Base-by-base conservation (phyloP, 164 flowering plant species). In the Stephania yunnanensis region DNA sequence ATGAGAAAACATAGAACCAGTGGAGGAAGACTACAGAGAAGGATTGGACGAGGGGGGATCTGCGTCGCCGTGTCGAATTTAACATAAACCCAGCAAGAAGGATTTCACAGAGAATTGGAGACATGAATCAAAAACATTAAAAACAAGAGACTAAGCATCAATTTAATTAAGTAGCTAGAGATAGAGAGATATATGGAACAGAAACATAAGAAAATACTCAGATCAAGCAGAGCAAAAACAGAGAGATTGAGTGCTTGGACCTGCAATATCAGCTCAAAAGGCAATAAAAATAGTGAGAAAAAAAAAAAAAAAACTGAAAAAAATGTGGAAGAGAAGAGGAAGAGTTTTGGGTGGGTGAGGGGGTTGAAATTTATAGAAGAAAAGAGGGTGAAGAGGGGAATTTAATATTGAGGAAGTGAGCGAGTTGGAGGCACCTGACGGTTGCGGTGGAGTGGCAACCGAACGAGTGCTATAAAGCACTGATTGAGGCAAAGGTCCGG, bases 1-100 rank as follows among this genome's bases (percentile, higher is more conserved):
- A 86, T 83, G 97, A 95, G 53, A 92, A 90, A 58, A 87, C 92
- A 74, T 94, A 92, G 80, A 94, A 92, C 97, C 97, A 94, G 88
- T 94, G 88, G 73, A 94, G 98, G 87, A 94, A 94, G 6, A 87
- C 88, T 79, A 90, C 95, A 46, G 98, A 94, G 87, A 94, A 88
- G 53, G 98, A 94, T 79, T 90, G 97, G 83, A 94, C 94, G 42
- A 90, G 75, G 52, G 90, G 98, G 83, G 92, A 85, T 84, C 97
- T 84, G 83, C 88, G 75, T 69, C 75, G 52, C 10, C 76, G 79
- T n/a, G 85, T 76, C 55, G 83, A 83, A 63, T 80, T 78, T 76
- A 80, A 69, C 83, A 83, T 92, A 83, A 85, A 89, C 85, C 94
- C 95, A 30, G 90, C 90, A 71, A 83, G 91, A 75, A 92, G 85